These are phyloP conservation scores for Eucalyptus melliodora DNA, from an alignment of 345 rosid genomes.

Conservation along the genomic window DNA sequence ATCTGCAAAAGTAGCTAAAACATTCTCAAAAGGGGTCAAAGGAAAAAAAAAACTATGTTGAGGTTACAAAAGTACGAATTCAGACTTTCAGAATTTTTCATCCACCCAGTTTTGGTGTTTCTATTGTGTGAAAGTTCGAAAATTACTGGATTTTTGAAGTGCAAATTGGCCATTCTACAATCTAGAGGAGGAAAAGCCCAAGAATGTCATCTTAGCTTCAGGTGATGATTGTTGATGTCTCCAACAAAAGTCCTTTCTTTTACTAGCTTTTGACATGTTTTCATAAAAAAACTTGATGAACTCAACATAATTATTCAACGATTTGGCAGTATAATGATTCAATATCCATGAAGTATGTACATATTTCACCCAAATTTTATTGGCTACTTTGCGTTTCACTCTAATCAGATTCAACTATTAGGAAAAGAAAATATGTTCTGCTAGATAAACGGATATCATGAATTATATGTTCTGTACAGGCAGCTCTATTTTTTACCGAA, in stretches of 20 bases:
- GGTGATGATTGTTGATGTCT: neutral
- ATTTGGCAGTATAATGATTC: neutral
- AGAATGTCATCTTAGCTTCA: neutral
- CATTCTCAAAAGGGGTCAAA: neutral
- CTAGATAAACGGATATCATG: neutral
- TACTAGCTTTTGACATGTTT: too few species aligned
- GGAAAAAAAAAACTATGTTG: neutral
- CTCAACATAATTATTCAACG: neutral
- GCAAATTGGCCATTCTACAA: neutral
- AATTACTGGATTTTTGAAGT: neutral
- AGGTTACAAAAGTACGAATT: neutral
- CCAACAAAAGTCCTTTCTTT: neutral
- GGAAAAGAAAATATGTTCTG: too few species aligned
- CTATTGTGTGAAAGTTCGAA: accelerated
- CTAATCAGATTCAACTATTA: too few species aligned
- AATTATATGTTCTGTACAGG: too few species aligned
- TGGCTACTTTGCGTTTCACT: neutral
- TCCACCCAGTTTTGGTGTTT: neutral
- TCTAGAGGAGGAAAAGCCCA: neutral
- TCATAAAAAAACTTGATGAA: neutral
- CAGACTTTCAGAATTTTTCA: neutral
- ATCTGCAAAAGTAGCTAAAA: neutral
- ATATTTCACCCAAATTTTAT: too few species aligned
- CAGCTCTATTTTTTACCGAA: too few species aligned
- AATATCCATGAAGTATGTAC: too few species aligned